phyloP scores from a whole-genome alignment of 2,329 filamentous ascomycete genomes.

The Aureobasidium musti region DNA sequence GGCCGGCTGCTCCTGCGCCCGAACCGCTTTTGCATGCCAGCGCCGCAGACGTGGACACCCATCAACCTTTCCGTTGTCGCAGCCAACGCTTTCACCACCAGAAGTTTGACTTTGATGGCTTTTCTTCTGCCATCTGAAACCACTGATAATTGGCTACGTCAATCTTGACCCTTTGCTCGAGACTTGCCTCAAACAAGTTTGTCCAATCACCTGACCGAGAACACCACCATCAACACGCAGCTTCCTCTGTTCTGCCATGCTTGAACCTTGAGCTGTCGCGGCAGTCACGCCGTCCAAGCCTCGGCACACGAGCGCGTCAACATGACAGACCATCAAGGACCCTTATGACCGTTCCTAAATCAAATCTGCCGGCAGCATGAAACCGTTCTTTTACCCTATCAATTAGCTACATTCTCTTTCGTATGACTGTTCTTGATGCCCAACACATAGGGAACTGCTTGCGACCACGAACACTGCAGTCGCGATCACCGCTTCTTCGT shows the following conservation, averaged over 20 bases:
- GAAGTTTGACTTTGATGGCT: background rate
- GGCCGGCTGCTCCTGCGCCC: background rate
- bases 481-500: too few species aligned
- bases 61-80: conserved; percentile 13
- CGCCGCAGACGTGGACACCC: conserved; percentile 8
- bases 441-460: too few species aligned
- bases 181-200: background rate
- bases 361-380: conserved; percentile 2
- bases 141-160: background rate
- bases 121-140: conserved; percentile 14
- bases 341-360: conserved; percentile 7
- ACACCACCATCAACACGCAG: too few species aligned
- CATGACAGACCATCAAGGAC: background rate
- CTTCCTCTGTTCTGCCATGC: conserved; percentile 6
- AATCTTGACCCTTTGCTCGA: background rate
- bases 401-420: background rate
- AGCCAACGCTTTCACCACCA: background rate
- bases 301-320: conserved; percentile 12
- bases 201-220: background rate
- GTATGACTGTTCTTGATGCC: background rate
- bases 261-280: background rate
- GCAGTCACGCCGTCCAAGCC: conserved; percentile 6
- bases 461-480: too few species aligned
- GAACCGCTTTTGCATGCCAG: conserved; percentile 4
- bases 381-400: background rate